Conservation (phyloP, 768 basidiomycete genomes). For the Tricholoma hemisulphureum region DNA sequence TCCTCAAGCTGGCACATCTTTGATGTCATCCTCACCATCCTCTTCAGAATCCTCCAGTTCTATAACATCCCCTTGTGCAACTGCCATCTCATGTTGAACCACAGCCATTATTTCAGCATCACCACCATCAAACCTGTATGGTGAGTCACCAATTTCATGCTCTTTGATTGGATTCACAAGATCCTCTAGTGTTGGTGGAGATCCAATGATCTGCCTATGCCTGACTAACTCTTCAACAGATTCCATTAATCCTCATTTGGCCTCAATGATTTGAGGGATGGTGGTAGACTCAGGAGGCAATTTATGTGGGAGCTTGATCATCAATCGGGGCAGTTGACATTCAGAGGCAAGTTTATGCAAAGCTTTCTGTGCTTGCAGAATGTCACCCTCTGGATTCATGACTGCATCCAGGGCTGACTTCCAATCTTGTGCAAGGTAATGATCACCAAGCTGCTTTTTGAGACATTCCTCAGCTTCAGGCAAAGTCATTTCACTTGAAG, state of each 20-base stretch:
- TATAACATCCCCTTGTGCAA: not conserved
- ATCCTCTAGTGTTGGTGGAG: not conserved
- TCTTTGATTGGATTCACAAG: slow-evolving; percentile 8
- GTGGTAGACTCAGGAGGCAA: not conserved
- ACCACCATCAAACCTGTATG: too few species aligned
- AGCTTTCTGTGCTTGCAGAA: slow-evolving; percentile 2
- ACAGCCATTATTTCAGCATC: slow-evolving; percentile 9
- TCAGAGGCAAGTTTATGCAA: slow-evolving; percentile 1
- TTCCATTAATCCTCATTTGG: slow-evolving; percentile 13
- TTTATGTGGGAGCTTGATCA: not conserved
- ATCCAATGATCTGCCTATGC: slow-evolving; percentile 13
- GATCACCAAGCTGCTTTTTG: slow-evolving; percentile 3
- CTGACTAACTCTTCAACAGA: slow-evolving; percentile 12
- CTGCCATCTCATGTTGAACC: slow-evolving; percentile 7
- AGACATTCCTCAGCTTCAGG: slow-evolving; percentile 5
- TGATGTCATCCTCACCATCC: not conserved
- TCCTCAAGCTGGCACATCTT: not conserved
- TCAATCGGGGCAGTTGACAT: not conserved
- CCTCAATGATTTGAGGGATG: not conserved
- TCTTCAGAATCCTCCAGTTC: not conserved
- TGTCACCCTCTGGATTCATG: slow-evolving; percentile 12
- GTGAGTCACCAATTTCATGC: slow-evolving; percentile 9
- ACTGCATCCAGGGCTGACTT: slow-evolving; percentile 7
- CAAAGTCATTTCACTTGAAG: slow-evolving; percentile 4
- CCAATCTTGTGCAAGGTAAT: slow-evolving; percentile 10